Base-by-base conservation (phyloP, 73 alveolate genomes). In the Stentor roeselii region DNA sequence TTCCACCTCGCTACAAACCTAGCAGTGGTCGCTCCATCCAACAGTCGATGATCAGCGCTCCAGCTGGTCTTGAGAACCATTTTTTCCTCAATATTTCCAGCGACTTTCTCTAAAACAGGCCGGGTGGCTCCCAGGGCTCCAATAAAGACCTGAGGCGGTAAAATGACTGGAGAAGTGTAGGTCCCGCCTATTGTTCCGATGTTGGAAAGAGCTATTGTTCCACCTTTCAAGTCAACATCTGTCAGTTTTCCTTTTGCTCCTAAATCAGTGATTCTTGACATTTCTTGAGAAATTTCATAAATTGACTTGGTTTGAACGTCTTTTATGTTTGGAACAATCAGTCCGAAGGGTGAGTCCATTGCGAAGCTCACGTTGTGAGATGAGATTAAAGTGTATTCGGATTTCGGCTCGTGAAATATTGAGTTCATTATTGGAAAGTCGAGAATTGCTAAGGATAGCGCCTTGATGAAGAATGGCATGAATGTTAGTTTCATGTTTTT, bases 1-100 rank as follows among this genome's bases (percentile, higher is more conserved):
- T 84, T 90, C 93, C 96, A 85, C 59, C 75, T 75, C 39, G 85
- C 86, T 6, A 90, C 83, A 90, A 94, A 94, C 83, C 93, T 87
- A 15, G 96, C 93, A 15, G 90, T 94, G 3, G 96, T 86, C 11
- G 99, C 99, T 6, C 99, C 99, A 84, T 95, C 99, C 59, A 95
- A 35, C 11, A 95, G 84, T 84, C 99, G 76, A 84, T 95, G 97
- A 82, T 93, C 97, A 60, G 84, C 84, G 1, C 82, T 15, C 84
- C 84, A 76, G 36, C 60, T 27, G 2, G 74, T 21, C 21, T n/a
- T 67, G 32, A 76, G n/a, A 0, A 76, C 67, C 39, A 36, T 31
- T 39, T n/a, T 0, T 76, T 76, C 84, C 11, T 21, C 74, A 1
- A 67, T 67, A 27, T 67, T 40, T 30, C 80, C 41, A 11, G 15